phyloP scores from a whole-genome alignment of 2,329 filamentous ascomycete species.

The Penicillium corylophilum region DNA sequence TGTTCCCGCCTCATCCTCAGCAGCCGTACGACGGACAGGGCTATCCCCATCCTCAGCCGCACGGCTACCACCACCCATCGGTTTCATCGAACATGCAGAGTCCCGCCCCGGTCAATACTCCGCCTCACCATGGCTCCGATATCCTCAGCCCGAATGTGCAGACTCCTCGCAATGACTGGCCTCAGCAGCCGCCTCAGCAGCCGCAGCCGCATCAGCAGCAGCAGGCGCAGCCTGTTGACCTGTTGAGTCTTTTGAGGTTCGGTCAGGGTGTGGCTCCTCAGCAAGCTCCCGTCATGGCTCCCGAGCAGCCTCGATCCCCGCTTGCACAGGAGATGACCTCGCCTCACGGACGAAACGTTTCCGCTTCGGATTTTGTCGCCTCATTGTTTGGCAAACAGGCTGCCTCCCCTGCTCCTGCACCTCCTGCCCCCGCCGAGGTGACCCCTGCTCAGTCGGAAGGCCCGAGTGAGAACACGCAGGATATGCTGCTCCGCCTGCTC shows the following conservation, averaged over 20 bases:
- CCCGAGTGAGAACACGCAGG: conserved; percentile 66
- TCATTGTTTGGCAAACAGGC: conserved; percentile 53
- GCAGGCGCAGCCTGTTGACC: conserved; percentile 50
- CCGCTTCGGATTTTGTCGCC: conserved; percentile 58
- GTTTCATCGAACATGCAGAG: conserved; percentile 60
- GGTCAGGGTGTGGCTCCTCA: conserved; percentile 36
- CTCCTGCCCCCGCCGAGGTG: conserved; percentile 9
- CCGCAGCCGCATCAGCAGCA: conserved; percentile 39
- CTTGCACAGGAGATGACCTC: conserved; percentile 25
- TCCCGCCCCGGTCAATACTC: conserved; percentile 53
- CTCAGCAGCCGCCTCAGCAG: conserved; percentile 41
- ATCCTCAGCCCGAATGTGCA: conserved; percentile 58
- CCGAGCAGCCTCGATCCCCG: conserved; percentile 30
- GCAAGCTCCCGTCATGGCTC: conserved; percentile 22
- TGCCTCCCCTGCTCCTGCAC: conserved; percentile 21
- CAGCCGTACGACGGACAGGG: conserved; percentile 33
- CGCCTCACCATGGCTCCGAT: conserved; percentile 57
- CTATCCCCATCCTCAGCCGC: conserved; percentile 33
- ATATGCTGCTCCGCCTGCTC: conserved; percentile 81
- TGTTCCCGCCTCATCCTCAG: conserved; percentile 31
- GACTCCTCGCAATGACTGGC: conserved; percentile 45
- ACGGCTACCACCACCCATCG: conserved; percentile 54
- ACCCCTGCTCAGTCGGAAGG: conserved; percentile 24
- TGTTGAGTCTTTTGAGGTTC: conserved; percentile 67
- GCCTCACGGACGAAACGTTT: conserved; percentile 44